phyloP scores from a whole-genome alignment of 129 eudicot species.

The Ambrosia artemisiifolia region DNA sequence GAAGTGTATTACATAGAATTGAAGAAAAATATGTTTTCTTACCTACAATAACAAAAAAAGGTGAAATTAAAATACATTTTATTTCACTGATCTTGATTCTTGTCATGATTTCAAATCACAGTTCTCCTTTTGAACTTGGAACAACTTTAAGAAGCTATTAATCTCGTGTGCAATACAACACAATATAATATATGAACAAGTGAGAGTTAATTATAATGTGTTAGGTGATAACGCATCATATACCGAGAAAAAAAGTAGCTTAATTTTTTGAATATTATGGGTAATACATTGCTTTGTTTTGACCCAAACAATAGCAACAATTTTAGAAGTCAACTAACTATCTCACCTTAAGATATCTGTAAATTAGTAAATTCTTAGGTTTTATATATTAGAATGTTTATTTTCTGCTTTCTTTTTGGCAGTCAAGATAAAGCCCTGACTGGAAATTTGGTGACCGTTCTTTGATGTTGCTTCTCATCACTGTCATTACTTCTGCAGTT shows the following conservation, averaged over 20 bases:
- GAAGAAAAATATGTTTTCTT: neutral
- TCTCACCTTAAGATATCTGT: neutral
- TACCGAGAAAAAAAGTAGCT: constrained; percentile 31
- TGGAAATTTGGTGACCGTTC: constrained; percentile 3
- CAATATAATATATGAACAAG: constrained; percentile 10
- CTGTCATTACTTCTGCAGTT: neutral
- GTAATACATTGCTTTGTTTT: constrained; percentile 14
- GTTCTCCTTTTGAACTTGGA: neutral
- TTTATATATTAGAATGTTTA: neutral
- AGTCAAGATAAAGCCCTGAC: constrained; percentile 11
- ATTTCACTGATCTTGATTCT: too few species aligned
- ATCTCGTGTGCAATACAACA: constrained; percentile 4
- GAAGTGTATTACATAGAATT: neutral
- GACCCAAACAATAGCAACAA: constrained; percentile 20
- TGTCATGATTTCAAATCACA: neutral
- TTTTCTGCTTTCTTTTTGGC: neutral
- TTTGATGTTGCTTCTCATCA: constrained; percentile 9
- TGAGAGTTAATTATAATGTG: constrained; percentile 8
- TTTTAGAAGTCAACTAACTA: constrained; percentile 9
- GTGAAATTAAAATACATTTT: neutral
- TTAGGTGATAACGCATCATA: constrained; percentile 28
- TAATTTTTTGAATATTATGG: constrained; percentile 8
- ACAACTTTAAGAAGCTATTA: neutral
- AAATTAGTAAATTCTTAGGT: neutral
- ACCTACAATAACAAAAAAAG: neutral